Percentiles rank a stretch among this genome's conserved stretches.
Conservation (phyloP, 306 rosid genomes). For the Cucumis melo region DNA sequence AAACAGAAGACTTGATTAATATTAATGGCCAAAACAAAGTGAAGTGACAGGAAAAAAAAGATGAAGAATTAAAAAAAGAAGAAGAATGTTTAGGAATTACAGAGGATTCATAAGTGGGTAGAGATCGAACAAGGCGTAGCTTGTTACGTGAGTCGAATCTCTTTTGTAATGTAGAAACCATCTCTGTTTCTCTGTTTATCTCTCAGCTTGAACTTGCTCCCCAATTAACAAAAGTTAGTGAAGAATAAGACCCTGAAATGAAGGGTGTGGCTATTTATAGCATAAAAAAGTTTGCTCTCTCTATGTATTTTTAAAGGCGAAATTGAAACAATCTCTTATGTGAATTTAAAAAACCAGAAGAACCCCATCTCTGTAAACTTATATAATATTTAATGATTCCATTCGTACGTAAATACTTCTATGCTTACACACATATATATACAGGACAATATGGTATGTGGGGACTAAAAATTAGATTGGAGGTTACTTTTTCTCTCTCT, state of each 20-base stretch:
- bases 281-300: slow-evolving; percentile 12
- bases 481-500: background rate
- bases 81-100: slow-evolving; percentile 13
- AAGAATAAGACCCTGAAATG: background rate
- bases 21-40: background rate
- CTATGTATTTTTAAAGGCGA: background rate
- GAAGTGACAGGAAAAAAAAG: background rate
- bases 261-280: slow-evolving; percentile 37
- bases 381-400: background rate
- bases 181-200: slow-evolving; percentile 7
- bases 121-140: slow-evolving; percentile 38
- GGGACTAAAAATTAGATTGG: background rate
- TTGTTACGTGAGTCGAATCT: slow-evolving; percentile 47
- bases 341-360: slow-evolving; percentile 5
- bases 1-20: background rate
- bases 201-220: background rate
- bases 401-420: background rate
- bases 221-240: slow-evolving; percentile 16
- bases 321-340: background rate
- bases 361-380: background rate
- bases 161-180: slow-evolving; percentile 46
- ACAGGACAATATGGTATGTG: background rate
- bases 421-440: background rate
- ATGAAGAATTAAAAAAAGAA: background rate
- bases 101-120: slow-evolving; percentile 23